phyloP scores from a whole-genome alignment of 768 basidiomycete species.

The Amanita inopinata region DNA sequence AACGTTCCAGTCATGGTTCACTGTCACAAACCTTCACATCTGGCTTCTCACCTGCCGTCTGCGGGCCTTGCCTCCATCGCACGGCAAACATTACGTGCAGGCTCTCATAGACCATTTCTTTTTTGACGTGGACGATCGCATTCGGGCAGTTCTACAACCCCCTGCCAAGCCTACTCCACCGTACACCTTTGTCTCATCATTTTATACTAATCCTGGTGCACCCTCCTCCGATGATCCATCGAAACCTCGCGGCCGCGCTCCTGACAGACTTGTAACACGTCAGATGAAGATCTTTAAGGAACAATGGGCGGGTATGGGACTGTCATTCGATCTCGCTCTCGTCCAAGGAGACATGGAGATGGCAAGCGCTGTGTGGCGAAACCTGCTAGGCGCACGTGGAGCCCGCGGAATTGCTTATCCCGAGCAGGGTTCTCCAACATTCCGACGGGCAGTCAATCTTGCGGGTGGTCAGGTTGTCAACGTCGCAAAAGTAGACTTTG shows the following conservation, averaged over 20 bases:
- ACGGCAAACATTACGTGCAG: slow-evolving; percentile 65
- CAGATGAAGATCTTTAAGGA: slow-evolving; percentile 92
- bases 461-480: slow-evolving; percentile 56
- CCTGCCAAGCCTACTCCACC: slow-evolving; percentile 27
- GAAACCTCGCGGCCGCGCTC: slow-evolving; percentile 33
- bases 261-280: slow-evolving; percentile 69
- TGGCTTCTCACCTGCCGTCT: slow-evolving; percentile 87
- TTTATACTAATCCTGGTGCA: slow-evolving; percentile 39
- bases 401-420: slow-evolving; percentile 56
- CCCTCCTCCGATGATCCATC: slow-evolving; percentile 10
- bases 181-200: slow-evolving; percentile 35
- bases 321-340: slow-evolving; percentile 73
- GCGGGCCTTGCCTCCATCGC: slow-evolving; percentile 63
- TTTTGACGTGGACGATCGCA: slow-evolving; percentile 84
- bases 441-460: slow-evolving; percentile 61
- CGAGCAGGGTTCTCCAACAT: slow-evolving; percentile 20
- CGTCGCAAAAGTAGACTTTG: slow-evolving; percentile 45
- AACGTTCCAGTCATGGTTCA: slow-evolving; percentile 97
- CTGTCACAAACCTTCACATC: slow-evolving; percentile 83
- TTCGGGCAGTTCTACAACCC: slow-evolving; percentile 71
- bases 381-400: slow-evolving; percentile 79
- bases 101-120: slow-evolving; percentile 92
- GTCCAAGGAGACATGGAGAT: slow-evolving; percentile 72
- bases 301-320: slow-evolving; percentile 78
- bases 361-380: slow-evolving; percentile 86